Conservation (phyloP, 2,329 filamentous ascomycete species). For the Thelonectria blattea region DNA sequence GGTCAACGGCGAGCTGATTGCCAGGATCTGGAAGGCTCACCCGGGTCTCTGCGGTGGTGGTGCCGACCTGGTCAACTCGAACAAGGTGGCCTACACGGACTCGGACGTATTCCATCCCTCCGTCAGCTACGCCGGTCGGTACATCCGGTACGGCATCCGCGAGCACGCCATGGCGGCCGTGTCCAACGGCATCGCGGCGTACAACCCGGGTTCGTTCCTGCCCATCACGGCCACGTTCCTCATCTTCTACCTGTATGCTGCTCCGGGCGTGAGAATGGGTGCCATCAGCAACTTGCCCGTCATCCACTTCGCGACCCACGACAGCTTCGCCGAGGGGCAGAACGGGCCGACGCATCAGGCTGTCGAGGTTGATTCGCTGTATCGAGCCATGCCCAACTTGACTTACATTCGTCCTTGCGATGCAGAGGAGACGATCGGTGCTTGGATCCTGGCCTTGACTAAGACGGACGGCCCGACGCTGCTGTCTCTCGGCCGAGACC, state of each 20-base stretch:
- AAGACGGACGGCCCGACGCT: constrained; percentile 13
- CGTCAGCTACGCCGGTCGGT: constrained; percentile 43
- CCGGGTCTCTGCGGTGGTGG: constrained; percentile 39
- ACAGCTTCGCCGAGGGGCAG: constrained; percentile 59
- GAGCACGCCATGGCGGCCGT: constrained; percentile 59
- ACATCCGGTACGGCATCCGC: constrained; percentile 56
- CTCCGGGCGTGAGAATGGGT: constrained; percentile 56
- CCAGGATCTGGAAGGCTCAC: constrained; percentile 29
- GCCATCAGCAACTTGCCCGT: constrained; percentile 56
- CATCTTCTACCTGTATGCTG: constrained; percentile 57
- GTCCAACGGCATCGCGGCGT: constrained; percentile 54
- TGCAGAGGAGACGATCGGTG: constrained; percentile 57
- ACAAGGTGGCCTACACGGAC: constrained; percentile 52
- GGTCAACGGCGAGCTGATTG: constrained; percentile 44
- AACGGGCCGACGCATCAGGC: constrained; percentile 64
- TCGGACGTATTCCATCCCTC: constrained; percentile 36
- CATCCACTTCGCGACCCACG: constrained; percentile 61
- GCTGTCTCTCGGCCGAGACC: constrained; percentile 47
- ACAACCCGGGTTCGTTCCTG: constrained; percentile 53
- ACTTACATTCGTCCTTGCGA: constrained; percentile 61
- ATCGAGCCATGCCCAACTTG: constrained; percentile 61
- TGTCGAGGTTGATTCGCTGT: constrained; percentile 56
- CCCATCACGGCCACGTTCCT: constrained; percentile 62
- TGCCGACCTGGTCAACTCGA: constrained; percentile 51
- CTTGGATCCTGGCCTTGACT: constrained; percentile 40